phyloP scores from a whole-genome alignment of 306 rosid genomes.

The Pterocarpus santalinus region DNA sequence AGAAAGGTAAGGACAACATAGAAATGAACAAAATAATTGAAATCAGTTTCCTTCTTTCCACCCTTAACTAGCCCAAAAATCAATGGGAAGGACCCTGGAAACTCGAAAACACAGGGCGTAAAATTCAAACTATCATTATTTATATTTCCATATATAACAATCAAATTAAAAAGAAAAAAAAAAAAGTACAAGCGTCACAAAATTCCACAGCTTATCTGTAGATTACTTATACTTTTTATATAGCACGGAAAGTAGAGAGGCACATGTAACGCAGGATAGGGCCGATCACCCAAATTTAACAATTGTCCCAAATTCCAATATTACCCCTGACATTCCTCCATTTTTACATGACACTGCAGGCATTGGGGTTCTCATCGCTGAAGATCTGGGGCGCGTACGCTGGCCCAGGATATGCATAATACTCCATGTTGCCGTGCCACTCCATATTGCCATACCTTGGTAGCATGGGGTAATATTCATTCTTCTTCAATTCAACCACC shows the following conservation, averaged over 20 bases:
- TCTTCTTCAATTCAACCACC: conserved; percentile 66
- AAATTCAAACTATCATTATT: conserved; percentile 27
- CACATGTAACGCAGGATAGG: conserved; percentile 51
- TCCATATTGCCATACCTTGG: conserved; percentile 41
- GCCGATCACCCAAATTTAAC: conserved; percentile 39
- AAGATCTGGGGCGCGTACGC: conserved; percentile 75
- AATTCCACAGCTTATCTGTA: conserved; percentile 67
- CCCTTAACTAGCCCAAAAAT: not conserved
- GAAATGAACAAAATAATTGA: not conserved
- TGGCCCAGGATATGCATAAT: conserved; percentile 56
- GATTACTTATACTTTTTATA: conserved; percentile 50
- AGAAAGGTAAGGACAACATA: conserved; percentile 31
- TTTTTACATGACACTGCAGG: conserved; percentile 69
- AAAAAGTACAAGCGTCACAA: conserved; percentile 55
- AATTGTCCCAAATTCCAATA: conserved; percentile 20
- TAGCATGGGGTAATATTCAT: conserved; percentile 60
- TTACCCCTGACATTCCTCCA: conserved; percentile 5
- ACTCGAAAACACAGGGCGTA: not conserved
- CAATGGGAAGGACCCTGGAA: not conserved
- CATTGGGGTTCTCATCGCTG: conserved; percentile 92
- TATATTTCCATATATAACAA: conserved; percentile 41
- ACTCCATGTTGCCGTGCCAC: conserved; percentile 46
- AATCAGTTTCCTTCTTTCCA: not conserved
- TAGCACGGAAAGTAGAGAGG: conserved; percentile 50
- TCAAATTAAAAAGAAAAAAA: not conserved